Evolutionary conservation across 1,284 basidiomycete genomes (phyloP), one percentile per base, ranked within the genome.

Genomic region (Pholiota adiposa): DNA sequence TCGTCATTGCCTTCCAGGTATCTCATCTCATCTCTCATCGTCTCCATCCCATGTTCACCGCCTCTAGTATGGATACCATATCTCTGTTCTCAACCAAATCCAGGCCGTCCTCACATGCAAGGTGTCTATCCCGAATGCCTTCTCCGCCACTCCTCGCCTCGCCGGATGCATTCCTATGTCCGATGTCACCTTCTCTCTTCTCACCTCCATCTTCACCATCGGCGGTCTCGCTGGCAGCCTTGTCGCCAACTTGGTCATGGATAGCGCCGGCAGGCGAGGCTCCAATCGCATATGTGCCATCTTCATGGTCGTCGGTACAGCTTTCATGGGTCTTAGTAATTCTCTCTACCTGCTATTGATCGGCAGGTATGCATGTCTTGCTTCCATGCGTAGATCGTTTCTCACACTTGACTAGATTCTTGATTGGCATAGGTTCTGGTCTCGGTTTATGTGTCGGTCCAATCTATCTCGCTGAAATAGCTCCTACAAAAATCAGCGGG

Each of bases 61-160:
- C 29, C 36, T 52, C 40, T 41, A 91, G 84, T 90, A 90, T 74
- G 89, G 89, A 18, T 92, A 88, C 70, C 94, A 96, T 72, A 90
- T 94, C 52, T 92, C 93, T 4, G 92, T 90, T 31, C 84, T 96
- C 60, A 96, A 96, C 72, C 93, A 94, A 72, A 89, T 96, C 43
- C 89, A 93, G 70, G 84, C 82, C 5, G 87, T 90, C 43, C 74
- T 96, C 59, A 93, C 89, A 7, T 96, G 94, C 72, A 72, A 76
- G 57, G 64, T 63, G 65, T 76, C 67, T 19, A 64, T 50, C 55
- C 43, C 63, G 61, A 70, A 29, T 64, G 68, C 49, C 50, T 61
- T 48, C 41, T 66, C 71, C 21, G 59, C 67, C 31, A 63, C 63
- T 25, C 62, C 66, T 61, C 69, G 74, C 63, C 74, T 76, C n/a